Evolutionary conservation across 768 basidiomycete species (phyloP).

Genomic region (Mrakia blollopis): DNA sequence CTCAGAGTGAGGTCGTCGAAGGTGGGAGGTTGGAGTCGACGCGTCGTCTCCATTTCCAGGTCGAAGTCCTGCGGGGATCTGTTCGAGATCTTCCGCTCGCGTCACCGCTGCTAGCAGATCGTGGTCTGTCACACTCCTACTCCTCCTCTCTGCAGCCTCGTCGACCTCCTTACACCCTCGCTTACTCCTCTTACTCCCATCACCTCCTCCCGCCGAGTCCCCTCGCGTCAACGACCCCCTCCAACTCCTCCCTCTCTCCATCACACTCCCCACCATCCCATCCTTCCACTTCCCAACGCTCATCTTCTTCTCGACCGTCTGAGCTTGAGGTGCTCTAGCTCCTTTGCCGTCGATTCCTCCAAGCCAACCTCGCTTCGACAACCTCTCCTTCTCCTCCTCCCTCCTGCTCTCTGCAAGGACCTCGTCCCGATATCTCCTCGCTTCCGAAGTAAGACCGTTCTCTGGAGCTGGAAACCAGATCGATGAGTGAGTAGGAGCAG

Average conservation of each 20-base stretch:
- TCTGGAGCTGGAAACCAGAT: not conserved
- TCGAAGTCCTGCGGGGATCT: not conserved
- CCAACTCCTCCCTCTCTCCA: not conserved
- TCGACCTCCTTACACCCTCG: not conserved
- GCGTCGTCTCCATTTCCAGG: not conserved
- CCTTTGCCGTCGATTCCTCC: not conserved
- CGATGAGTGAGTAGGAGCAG: not conserved
- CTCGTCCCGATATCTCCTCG: not conserved
- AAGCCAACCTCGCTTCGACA: not conserved
- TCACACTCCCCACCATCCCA: not conserved
- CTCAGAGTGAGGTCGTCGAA: not conserved
- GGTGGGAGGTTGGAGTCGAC: not conserved
- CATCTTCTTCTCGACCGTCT: not conserved
- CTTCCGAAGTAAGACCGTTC: not conserved
- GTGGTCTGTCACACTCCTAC: not conserved
- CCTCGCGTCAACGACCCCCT: not conserved
- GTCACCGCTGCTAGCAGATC: not conserved
- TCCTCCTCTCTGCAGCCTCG: not conserved
- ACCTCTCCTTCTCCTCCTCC: not conserved
- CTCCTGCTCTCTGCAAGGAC: not conserved
- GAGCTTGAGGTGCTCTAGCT: not conserved
- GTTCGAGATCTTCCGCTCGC: not conserved
- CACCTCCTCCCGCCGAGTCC: not conserved
- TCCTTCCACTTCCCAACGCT: not conserved
- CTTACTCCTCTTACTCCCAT: not conserved